Conservation (phyloP, 805 yeast genomes). For the Wickerhamiella galacta region DNA sequence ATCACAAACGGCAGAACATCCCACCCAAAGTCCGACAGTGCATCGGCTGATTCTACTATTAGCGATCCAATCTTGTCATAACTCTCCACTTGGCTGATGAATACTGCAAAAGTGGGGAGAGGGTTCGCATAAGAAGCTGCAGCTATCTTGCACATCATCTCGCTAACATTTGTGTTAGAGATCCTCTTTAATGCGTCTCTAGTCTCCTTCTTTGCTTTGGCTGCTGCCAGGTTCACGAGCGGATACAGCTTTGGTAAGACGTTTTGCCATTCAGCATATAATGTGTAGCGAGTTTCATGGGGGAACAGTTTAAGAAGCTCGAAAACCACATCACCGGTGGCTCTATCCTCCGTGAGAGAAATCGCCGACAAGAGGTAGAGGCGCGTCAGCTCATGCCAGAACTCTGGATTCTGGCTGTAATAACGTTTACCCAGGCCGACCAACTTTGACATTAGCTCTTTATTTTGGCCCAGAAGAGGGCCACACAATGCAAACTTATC, state of each 20-base stretch:
- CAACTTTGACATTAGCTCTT: not conserved
- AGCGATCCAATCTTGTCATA: constrained; percentile 72
- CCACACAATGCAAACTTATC: not conserved
- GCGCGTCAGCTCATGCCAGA: constrained; percentile 1
- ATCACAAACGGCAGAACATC: constrained; percentile 66
- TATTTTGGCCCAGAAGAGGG: not conserved
- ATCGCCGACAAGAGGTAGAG: constrained; percentile 3
- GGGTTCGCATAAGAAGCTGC: constrained; percentile 65
- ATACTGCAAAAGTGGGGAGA: constrained; percentile 50
- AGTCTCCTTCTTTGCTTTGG: constrained; percentile 56
- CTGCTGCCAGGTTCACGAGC: constrained; percentile 2
- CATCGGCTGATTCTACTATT: constrained; percentile 61
- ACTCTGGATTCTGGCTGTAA: not conserved
- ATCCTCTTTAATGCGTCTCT: constrained; percentile 63
- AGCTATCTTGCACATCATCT: constrained; percentile 58
- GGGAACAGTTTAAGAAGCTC: constrained; percentile 1
- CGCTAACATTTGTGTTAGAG: constrained; percentile 59
- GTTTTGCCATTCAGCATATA: constrained; percentile 5
- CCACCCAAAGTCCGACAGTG: constrained; percentile 66
- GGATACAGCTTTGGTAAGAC: not conserved
- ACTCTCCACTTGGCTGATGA: constrained; percentile 73
- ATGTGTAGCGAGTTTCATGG: constrained; percentile 1
- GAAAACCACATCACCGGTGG: constrained; percentile 2
- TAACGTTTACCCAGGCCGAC: not conserved
- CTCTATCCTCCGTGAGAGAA: not conserved